Base-by-base conservation (phyloP, 148 eudicot genomes). In the Camellia japonica region DNA sequence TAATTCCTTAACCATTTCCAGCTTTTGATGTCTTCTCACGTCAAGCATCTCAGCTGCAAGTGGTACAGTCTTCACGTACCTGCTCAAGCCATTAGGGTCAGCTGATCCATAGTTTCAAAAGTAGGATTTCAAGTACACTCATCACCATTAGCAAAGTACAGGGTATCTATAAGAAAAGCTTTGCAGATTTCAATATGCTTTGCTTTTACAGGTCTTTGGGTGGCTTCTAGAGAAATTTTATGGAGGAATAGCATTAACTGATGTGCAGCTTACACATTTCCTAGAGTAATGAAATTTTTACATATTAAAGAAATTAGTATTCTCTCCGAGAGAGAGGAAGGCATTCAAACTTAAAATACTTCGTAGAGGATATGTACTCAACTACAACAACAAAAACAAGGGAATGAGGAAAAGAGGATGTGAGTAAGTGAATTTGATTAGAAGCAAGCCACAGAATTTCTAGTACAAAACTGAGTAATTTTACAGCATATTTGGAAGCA, bases 61-160 rank as follows among this genome's bases (percentile, higher is more conserved):
- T 72, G 99, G 99, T 80, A 97, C 99, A 71, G 87, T 92, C 88
- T 94, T 89, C 60, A 97, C 99, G 87, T 97, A 97, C 85, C 99
- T 97, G 91, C 68, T 71, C 77, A 87, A 55, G 78, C 77, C 60
- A 70, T 20, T 68, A 14, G 66, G 11, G 56, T 68, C 47, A 74
- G 74, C 62, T 44, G 68, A 52, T 73, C 54, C 15, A 20, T 63
- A 23, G 2, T 77, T 52, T 51, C 62, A 67, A 51, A 66, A 3
- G 8, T 9, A 49, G 9, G 15, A 38, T 41, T 51, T 41, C 7
- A 0, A 74, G 58, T 8, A 63, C 44, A 16, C 51, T 66, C 47
- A 49, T 12, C 30, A 41, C 52, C 23, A 55, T 55, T 68, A 67
- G 3, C 49, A 55, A 46, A 61, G 71, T 30, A 49, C 58, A 71